These are phyloP conservation scores for Acacia concinna DNA, from an alignment of 331 rosid genomes.

Conservation along the genomic window DNA sequence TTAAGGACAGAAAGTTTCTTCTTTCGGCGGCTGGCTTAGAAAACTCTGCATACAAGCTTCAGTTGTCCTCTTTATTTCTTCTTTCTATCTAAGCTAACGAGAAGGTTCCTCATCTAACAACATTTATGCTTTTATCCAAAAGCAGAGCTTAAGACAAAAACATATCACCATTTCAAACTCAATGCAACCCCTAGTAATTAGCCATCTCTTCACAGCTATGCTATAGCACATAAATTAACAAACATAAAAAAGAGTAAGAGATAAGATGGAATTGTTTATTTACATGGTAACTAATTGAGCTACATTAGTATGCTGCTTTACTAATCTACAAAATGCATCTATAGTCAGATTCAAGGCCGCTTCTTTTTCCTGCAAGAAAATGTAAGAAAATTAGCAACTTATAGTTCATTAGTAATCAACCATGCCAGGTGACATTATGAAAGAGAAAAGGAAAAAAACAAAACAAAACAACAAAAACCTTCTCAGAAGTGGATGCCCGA, in stretches of 20 bases:
- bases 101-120: neutral
- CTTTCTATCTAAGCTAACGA: neutral
- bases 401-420: slow-evolving; percentile 9
- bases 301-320: slow-evolving; percentile 86
- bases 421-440: slow-evolving; percentile 9
- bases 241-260: slow-evolving; percentile 29
- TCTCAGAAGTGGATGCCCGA: slow-evolving; percentile 97
- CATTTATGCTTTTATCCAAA: neutral
- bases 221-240: slow-evolving; percentile 20
- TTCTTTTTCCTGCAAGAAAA: slow-evolving; percentile 91
- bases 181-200: neutral
- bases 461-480: too few species aligned
- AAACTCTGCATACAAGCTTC: neutral
- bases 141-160: neutral
- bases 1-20: neutral
- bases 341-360: slow-evolving; percentile 91
- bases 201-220: neutral
- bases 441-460: too few species aligned
- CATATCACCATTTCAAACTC: neutral
- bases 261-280: slow-evolving; percentile 35
- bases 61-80: neutral
- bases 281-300: slow-evolving; percentile 73
- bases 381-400: slow-evolving; percentile 38
- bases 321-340: slow-evolving; percentile 98
- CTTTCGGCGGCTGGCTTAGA: neutral